Conservation (phyloP, 768 basidiomycete genomes). For the Mycena amicta region DNA sequence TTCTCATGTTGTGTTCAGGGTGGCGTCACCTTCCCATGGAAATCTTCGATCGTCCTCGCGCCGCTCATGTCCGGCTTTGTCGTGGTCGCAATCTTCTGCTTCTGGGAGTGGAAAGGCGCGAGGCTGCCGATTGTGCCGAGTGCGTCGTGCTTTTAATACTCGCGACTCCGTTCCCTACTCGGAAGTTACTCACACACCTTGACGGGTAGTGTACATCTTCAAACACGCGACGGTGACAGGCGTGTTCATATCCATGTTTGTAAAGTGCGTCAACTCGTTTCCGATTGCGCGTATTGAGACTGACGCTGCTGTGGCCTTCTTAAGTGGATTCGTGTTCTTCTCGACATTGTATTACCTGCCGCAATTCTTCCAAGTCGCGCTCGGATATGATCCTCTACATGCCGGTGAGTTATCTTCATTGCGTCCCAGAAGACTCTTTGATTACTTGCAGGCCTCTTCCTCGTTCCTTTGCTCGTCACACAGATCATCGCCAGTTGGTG, state of each 20-base stretch:
- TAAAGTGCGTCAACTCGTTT: constrained; percentile 51
- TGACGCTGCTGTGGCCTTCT: constrained; percentile 7
- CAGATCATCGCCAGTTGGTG: constrained; percentile 63
- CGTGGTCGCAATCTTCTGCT: constrained; percentile 58
- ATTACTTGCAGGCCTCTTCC: constrained; percentile 47
- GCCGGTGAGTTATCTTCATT: constrained; percentile 30
- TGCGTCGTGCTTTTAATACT: constrained; percentile 30
- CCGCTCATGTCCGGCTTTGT: constrained; percentile 58
- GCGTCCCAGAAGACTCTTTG: not conserved
- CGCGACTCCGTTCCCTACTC: not conserved
- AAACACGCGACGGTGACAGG: constrained; percentile 65
- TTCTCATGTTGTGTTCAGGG: constrained; percentile 43
- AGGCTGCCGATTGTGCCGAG: constrained; percentile 74
- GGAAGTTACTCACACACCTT: not conserved
- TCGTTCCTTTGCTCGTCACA: constrained; percentile 68
- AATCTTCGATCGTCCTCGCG: constrained; percentile 63
- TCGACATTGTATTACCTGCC: constrained; percentile 73
- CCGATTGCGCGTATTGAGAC: not conserved
- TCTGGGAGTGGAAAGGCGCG: constrained; percentile 76
- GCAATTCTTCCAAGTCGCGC: constrained; percentile 73
- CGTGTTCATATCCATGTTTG: constrained; percentile 69
- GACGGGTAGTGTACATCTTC: constrained; percentile 68
- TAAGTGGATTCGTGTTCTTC: constrained; percentile 62
- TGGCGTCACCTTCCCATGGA: constrained; percentile 74
- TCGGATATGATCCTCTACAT: constrained; percentile 66